Conservation (phyloP, 2,329 filamentous ascomycete genomes). For the Talaromyces sp. region DNA sequence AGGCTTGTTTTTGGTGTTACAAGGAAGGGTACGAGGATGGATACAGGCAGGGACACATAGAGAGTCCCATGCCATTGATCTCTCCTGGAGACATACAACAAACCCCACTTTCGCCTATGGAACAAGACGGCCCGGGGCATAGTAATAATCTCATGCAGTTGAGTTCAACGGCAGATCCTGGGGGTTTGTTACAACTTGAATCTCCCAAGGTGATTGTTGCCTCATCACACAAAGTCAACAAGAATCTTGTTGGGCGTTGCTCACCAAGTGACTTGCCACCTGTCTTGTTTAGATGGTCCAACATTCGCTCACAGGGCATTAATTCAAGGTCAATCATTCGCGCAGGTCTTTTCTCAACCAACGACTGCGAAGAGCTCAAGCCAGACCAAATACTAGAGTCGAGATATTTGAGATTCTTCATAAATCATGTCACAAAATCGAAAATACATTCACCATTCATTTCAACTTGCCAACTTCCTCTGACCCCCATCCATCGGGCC, state of each 20-base stretch:
- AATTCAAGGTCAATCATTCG: slow-evolving; percentile 29
- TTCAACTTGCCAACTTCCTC: slow-evolving; percentile 29
- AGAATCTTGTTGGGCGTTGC: background rate
- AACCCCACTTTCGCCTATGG: background rate
- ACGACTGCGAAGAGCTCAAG: slow-evolving; percentile 5
- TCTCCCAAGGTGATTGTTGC: background rate
- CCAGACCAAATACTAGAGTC: slow-evolving; percentile 14
- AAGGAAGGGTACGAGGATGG: slow-evolving; percentile 17
- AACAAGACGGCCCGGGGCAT: background rate
- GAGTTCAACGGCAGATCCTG: background rate
- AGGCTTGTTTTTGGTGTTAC: slow-evolving; percentile 28
- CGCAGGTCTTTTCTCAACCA: slow-evolving; percentile 30
- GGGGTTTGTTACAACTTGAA: background rate
- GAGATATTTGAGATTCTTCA: slow-evolving; percentile 25
- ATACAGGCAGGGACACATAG: too few relatives aligned
- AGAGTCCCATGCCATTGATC: too few relatives aligned
- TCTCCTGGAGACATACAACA: too few relatives aligned
- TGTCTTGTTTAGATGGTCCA: slow-evolving; percentile 40
- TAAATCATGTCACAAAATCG: slow-evolving; percentile 28
- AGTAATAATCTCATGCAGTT: background rate
- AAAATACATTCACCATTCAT: slow-evolving; percentile 36
- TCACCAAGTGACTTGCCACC: slow-evolving; percentile 20
- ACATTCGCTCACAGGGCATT: slow-evolving; percentile 33
- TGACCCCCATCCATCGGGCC: slow-evolving; percentile 37
- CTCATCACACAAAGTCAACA: background rate